Percentiles rank a stretch among this genome's conserved stretches.
Evolutionary conservation across 768 basidiomycete genomes (phyloP).

Genomic region (Xerocomus potaroensis): DNA sequence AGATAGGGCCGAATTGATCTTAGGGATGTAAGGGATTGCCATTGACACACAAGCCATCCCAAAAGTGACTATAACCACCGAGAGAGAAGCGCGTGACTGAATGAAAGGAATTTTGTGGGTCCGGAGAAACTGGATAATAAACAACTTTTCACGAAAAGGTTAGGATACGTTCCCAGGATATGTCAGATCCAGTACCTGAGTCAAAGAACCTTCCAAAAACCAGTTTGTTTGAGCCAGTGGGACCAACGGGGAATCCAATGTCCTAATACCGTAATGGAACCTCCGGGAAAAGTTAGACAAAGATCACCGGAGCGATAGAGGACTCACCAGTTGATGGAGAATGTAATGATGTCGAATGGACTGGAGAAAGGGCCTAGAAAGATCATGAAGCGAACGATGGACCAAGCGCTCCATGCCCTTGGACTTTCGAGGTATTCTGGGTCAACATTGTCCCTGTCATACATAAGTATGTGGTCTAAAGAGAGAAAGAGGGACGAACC

Average conservation of each 20-base stretch:
- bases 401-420: constrained; percentile 30
- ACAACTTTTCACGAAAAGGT: constrained; percentile 20
- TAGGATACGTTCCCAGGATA: not conserved
- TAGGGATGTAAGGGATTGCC: constrained; percentile 32
- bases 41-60: constrained; percentile 30
- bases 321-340: constrained; percentile 30
- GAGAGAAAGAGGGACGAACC: constrained; percentile 14
- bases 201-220: constrained; percentile 35
- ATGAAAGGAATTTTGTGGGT: constrained; percentile 30
- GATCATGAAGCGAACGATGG: constrained; percentile 35
- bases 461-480: constrained; percentile 5
- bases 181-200: constrained; percentile 25
- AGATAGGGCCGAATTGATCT: constrained; percentile 26
- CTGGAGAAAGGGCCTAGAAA: constrained; percentile 36
- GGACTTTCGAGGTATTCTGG: constrained; percentile 32
- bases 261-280: constrained; percentile 31
- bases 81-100: constrained; percentile 28
- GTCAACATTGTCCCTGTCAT: constrained; percentile 34
- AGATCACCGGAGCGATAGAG: not conserved
- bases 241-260: constrained; percentile 25
- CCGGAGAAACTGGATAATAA: constrained; percentile 32
- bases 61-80: constrained; percentile 27
- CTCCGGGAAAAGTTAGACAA: constrained; percentile 8
- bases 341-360: constrained; percentile 32
- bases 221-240: constrained; percentile 34